Percentiles rank a stretch among this genome's conserved stretches.
Conservation (phyloP, 345 rosid species). For the Clarkia xantiana region DNA sequence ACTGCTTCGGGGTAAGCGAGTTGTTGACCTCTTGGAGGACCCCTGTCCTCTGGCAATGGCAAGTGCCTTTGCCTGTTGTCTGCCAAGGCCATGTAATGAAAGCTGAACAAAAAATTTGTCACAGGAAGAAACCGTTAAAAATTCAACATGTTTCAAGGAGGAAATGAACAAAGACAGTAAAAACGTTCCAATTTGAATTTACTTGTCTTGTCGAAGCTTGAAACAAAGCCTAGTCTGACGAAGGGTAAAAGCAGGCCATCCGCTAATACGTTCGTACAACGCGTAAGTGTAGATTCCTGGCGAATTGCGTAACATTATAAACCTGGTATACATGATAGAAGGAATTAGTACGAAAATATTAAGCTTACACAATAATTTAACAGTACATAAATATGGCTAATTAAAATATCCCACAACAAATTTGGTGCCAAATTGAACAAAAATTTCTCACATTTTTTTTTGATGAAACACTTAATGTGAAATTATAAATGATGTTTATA, state of each 20-base stretch:
- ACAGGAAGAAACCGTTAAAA: no score
- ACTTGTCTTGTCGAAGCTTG: slow-evolving; percentile 47
- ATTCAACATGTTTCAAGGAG: no score
- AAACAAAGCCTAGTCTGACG: slow-evolving; percentile 57
- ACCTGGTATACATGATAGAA: slow-evolving; percentile 19
- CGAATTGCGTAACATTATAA: slow-evolving; percentile 41
- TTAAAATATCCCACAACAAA: no score
- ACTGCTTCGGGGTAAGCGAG: slow-evolving; percentile 66
- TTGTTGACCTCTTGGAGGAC: slow-evolving; percentile 15
- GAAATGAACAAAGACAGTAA: background rate
- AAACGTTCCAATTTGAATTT: background rate
- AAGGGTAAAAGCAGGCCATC: slow-evolving; percentile 72
- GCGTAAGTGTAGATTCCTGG: slow-evolving; percentile 56
- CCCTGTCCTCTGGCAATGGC: slow-evolving; percentile 59
- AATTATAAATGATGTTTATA: no score
- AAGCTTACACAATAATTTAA: no score
- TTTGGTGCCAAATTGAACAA: no score
- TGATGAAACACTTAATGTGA: no score
- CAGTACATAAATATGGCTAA: no score
- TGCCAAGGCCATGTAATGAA: slow-evolving; percentile 55
- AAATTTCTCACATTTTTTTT: no score
- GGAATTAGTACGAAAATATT: background rate
- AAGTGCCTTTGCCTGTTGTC: slow-evolving; percentile 52
- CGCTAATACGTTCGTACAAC: slow-evolving; percentile 46
- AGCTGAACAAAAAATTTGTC: slow-evolving; percentile 17